These are phyloP conservation scores for Eutrema heterophyllum DNA, from an alignment of 345 rosid genomes.

Conservation along the genomic window DNA sequence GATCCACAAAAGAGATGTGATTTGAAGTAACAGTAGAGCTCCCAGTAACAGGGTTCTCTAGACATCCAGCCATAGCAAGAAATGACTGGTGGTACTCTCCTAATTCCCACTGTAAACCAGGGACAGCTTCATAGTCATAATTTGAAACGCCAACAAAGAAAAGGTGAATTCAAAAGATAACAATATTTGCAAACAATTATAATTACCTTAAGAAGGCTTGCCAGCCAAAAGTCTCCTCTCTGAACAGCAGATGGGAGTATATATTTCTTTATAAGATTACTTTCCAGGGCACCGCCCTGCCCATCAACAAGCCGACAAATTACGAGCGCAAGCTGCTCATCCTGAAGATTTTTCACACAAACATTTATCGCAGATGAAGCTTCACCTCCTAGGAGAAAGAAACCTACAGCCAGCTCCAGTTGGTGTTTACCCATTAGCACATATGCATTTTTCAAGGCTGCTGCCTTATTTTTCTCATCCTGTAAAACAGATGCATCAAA, in stretches of 20 bases:
- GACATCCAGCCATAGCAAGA: slow-evolving; percentile 57
- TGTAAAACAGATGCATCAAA: slow-evolving; percentile 25
- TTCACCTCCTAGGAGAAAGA: slow-evolving; percentile 96
- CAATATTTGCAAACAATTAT: slow-evolving; percentile 23
- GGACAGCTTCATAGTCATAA: slow-evolving; percentile 11
- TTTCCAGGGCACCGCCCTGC: slow-evolving; percentile 65
- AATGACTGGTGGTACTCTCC: slow-evolving; percentile 66
- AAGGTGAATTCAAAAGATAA: not conserved
- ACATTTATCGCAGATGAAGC: slow-evolving; percentile 76
- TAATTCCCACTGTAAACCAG: slow-evolving; percentile 77
- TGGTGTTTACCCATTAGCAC: slow-evolving; percentile 95
- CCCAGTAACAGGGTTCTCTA: slow-evolving; percentile 29
- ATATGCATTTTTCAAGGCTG: slow-evolving; percentile 93
- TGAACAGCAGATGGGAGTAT: slow-evolving; percentile 72
- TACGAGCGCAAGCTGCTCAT: slow-evolving; percentile 90
- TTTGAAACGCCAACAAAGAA: slow-evolving; percentile 1
- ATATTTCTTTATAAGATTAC: slow-evolving; percentile 52
- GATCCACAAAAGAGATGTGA: slow-evolving; percentile 69
- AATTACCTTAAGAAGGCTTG: slow-evolving; percentile 76
- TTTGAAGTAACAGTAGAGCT: slow-evolving; percentile 46
- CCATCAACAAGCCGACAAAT: slow-evolving; percentile 87
- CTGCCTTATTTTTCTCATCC: slow-evolving; percentile 93
- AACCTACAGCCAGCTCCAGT: slow-evolving; percentile 79
- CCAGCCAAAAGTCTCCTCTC: slow-evolving; percentile 78
- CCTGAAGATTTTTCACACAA: slow-evolving; percentile 81